Conservation (phyloP, 2,329 filamentous ascomycete genomes). For the Lecanicillium sp. region DNA sequence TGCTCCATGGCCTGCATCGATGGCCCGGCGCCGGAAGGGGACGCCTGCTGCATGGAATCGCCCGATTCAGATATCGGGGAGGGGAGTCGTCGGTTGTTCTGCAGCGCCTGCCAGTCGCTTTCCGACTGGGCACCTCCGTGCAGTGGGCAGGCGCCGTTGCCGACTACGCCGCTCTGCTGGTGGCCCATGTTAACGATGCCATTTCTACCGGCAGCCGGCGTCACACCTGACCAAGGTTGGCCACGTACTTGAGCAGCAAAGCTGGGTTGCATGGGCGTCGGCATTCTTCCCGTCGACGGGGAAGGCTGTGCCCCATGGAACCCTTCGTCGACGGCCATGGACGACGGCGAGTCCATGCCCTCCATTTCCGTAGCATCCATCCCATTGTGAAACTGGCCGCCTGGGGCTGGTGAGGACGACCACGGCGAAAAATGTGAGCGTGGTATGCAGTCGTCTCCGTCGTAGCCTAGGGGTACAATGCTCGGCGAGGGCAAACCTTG, state of each 20-base stretch:
- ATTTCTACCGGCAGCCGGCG: conserved; percentile 21
- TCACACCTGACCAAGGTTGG: conserved; percentile 34
- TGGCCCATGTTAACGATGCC: conserved; percentile 31
- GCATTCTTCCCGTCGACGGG: conserved; percentile 38
- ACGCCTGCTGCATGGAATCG: conserved; percentile 33
- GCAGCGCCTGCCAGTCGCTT: conserved; percentile 43
- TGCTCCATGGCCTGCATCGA: conserved; percentile 33
- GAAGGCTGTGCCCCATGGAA: background rate
- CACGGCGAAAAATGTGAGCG: conserved; percentile 2
- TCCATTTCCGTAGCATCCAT: background rate
- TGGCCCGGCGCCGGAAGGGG: conserved; percentile 20
- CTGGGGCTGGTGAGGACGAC: conserved; percentile 1
- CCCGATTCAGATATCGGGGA: conserved; percentile 54
- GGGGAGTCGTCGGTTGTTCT: conserved; percentile 46
- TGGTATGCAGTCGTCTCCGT: conserved; percentile 26
- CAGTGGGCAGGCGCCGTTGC: conserved; percentile 17
- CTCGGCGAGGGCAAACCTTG: conserved; percentile 22
- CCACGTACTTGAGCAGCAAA: conserved; percentile 49
- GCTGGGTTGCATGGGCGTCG: conserved; percentile 51
- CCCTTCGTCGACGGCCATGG: conserved; percentile 12
- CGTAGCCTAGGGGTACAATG: conserved; percentile 32
- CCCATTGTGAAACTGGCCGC: background rate
- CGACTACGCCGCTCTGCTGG: conserved; percentile 29
- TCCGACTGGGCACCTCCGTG: conserved; percentile 42
- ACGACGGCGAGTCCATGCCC: conserved; percentile 1